Evolutionary conservation across 768 basidiomycete genomes (phyloP), one percentile per base, ranked within the genome.

Genomic region (Lactifluus rugatus): DNA sequence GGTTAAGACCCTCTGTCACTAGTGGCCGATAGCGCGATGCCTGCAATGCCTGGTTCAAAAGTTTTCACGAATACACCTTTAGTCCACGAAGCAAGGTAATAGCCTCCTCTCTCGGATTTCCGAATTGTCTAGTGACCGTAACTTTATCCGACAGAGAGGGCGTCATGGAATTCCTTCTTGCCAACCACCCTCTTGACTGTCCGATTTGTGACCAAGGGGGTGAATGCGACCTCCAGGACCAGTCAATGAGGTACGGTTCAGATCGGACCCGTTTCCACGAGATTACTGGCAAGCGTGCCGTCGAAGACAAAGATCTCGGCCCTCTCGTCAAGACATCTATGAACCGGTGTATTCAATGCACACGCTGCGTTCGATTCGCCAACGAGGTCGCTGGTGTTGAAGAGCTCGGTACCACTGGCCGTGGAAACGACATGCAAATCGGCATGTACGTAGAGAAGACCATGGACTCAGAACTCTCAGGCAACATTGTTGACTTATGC

Each of bases 321-420:
- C 96, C 96, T 7, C 81, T 99, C 46, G 93, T 99, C 70, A 98
- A 98, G 79, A 97, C 95, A 2, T 90, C 87, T 58, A 97, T 97
- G 95, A 96, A 91, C 73, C 85, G 96, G 39, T 98, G 96, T 75
- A 98, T 99, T 66, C 96, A 99, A 72, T 99, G 96, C 75, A 99
- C 96, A 5, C 92, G 96, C 58, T 99, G 96, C 72, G 90, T 98
- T 26, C 89, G 96, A 51, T 99, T 99, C 69, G 95, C 96, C 28
- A 99, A 98, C 74, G 96, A 99, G 70, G 95, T 98, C 46, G 96
- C 96, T 1, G 96, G 96, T 54, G 93, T 97, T 8, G 93, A 98
- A 74, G 95, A 98, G 66, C 76, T 99, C 23, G 96, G 96, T 45
- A 93, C 93, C 3, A 94, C 93, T 2, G 96, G 96, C 11, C 87